Percentiles rank a stretch among this genome's conserved stretches.
Conservation (phyloP, 2,329 filamentous ascomycete species). For the Tetracladium maxilliforme region DNA sequence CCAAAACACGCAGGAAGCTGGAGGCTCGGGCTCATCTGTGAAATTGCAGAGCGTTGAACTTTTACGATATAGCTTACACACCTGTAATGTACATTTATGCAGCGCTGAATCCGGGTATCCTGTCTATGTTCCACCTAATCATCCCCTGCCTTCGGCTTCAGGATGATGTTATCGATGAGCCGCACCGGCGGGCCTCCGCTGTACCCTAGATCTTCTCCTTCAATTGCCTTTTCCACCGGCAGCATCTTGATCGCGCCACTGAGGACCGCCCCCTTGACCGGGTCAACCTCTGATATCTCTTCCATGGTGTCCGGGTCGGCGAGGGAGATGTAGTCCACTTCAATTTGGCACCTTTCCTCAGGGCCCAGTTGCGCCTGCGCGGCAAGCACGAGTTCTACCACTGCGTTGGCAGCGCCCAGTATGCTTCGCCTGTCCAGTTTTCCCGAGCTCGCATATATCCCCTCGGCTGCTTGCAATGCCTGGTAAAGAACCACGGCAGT, state of each 20-base stretch:
- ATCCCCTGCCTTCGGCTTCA: no score
- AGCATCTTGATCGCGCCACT: slow-evolving; percentile 88
- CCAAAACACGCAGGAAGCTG: no score
- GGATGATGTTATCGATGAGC: slow-evolving; percentile 85
- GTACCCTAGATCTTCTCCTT: slow-evolving; percentile 63
- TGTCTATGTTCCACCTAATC: no score
- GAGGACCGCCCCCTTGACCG: slow-evolving; percentile 59
- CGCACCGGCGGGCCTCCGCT: slow-evolving; percentile 62
- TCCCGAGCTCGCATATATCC: slow-evolving; percentile 39
- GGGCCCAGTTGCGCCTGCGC: slow-evolving; percentile 48
- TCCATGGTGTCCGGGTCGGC: slow-evolving; percentile 74
- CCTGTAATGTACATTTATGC: no score
- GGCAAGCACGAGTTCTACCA: slow-evolving; percentile 36
- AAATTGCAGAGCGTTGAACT: no score
- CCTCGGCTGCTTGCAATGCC: slow-evolving; percentile 57
- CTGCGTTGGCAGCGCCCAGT: slow-evolving; percentile 52
- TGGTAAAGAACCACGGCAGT: slow-evolving; percentile 59
- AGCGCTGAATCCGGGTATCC: no score
- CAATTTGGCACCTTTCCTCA: slow-evolving; percentile 50
- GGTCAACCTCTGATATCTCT: slow-evolving; percentile 61
- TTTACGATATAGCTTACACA: no score
- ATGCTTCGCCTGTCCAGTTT: slow-evolving; percentile 46
- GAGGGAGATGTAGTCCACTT: slow-evolving; percentile 86
- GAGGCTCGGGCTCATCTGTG: no score
- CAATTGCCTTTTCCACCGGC: slow-evolving; percentile 54